Evolutionary conservation across 2,329 filamentous ascomycete species (phyloP).

Genomic region (Apiospora rasikravindrae): DNA sequence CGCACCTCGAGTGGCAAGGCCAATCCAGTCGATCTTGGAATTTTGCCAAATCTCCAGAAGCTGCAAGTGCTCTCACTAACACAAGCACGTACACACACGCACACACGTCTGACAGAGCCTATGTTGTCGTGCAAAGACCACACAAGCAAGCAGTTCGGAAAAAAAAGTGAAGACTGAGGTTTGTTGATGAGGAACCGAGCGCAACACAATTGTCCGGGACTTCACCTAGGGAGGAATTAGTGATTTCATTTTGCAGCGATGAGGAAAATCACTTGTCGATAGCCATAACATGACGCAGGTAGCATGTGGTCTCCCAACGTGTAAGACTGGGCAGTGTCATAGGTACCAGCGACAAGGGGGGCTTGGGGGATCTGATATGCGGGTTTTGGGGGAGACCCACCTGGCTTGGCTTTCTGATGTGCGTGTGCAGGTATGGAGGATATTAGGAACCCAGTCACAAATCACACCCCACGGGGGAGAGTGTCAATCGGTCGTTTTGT

Average conservation of each 20-base stretch:
- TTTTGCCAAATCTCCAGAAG: not conserved
- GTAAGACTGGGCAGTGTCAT: constrained; percentile 10
- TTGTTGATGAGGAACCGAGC: not conserved
- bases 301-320: not conserved
- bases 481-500: not conserved
- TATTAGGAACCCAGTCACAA: not conserved
- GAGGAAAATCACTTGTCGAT: not conserved
- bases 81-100: not conserved
- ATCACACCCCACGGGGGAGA: constrained; percentile 1
- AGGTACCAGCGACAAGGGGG: not conserved
- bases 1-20: not conserved
- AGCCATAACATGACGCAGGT: not conserved
- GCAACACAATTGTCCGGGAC: not conserved
- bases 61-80: not conserved
- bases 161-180: not conserved
- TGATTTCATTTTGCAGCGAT: not conserved
- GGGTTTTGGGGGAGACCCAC: not conserved
- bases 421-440: not conserved
- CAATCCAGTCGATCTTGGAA: not conserved
- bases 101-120: not conserved
- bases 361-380: not conserved
- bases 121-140: not conserved
- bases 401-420: not conserved
- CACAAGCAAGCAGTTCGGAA: not conserved
- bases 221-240: not conserved